phyloP scores from a whole-genome alignment of 2,329 filamentous ascomycete genomes.

The Penicillium olsonii region DNA sequence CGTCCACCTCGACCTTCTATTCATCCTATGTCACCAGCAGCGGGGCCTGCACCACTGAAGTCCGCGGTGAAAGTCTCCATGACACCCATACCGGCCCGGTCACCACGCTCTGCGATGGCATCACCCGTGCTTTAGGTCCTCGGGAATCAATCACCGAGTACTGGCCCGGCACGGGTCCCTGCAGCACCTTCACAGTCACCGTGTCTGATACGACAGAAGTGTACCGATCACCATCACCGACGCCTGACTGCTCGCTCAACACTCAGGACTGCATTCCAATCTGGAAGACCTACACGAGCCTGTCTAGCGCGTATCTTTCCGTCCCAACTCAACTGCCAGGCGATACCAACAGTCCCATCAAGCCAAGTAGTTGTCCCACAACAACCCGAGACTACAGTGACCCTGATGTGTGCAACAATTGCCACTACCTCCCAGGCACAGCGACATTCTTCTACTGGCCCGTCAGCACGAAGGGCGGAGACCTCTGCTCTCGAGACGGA shows the following conservation, averaged over 20 bases:
- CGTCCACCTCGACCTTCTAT: constrained; percentile 12
- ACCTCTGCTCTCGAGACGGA: constrained; percentile 23
- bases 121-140: constrained; percentile 22
- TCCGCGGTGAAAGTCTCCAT: constrained; percentile 10
- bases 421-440: constrained; percentile 22
- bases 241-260: constrained; percentile 17
- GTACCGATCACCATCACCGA: constrained; percentile 12
- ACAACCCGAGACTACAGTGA: constrained; percentile 17
- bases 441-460: constrained; percentile 30
- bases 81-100: constrained; percentile 22
- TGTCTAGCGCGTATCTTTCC: constrained; percentile 11
- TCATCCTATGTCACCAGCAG: constrained; percentile 17
- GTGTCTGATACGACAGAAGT: constrained; percentile 1
- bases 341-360: constrained; percentile 23
- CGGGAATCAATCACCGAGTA: constrained; percentile 18
- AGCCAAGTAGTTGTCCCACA: constrained; percentile 14
- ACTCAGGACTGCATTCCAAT: constrained; percentile 23
- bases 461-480: constrained; percentile 22
- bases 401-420: constrained; percentile 19
- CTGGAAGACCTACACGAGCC: constrained; percentile 21
- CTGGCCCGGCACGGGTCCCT: constrained; percentile 22
- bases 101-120: constrained; percentile 24
- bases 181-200: constrained; percentile 7
- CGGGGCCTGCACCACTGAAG: constrained; percentile 19
- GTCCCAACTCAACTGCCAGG: constrained; percentile 10